phyloP scores from a whole-genome alignment of 2,329 filamentous ascomycete species.

The Ophiostoma ulmi region DNA sequence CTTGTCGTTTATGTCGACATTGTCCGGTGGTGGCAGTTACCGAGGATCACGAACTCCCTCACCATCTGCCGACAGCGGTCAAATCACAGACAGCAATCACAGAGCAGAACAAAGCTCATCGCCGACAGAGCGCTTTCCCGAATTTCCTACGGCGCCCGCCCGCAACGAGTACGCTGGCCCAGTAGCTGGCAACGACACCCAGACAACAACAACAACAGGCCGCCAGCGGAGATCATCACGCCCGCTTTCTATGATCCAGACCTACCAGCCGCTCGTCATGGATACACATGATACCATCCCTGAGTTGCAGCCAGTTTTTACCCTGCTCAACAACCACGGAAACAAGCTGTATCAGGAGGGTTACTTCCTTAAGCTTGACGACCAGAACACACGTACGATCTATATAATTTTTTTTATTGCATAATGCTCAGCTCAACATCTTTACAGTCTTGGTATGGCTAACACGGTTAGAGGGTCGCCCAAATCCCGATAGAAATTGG shows the following conservation, averaged over 20 bases:
- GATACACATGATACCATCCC: constrained; percentile 83
- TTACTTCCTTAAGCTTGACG: constrained; percentile 94
- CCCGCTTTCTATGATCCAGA: constrained; percentile 79
- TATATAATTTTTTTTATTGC: constrained; percentile 28
- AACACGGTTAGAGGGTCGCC: constrained; percentile 65
- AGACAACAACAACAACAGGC: constrained; percentile 34
- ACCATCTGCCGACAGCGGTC: background rate
- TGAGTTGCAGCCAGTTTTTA: constrained; percentile 91
- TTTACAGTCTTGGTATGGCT: constrained; percentile 23
- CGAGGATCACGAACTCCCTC: constrained; percentile 35
- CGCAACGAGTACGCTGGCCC: constrained; percentile 39
- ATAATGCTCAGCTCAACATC: too few species aligned
- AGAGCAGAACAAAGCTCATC: constrained; percentile 7
- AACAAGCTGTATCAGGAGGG: constrained; percentile 98
- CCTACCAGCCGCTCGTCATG: constrained; percentile 80
- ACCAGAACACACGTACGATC: constrained; percentile 80
- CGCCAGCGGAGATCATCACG: constrained; percentile 51
- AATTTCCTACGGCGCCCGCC: constrained; percentile 29
- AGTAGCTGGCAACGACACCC: constrained; percentile 35
- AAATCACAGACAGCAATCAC: too few species aligned
- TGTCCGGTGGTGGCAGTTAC: constrained; percentile 49
- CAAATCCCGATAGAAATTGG: constrained; percentile 83
- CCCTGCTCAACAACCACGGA: constrained; percentile 85
- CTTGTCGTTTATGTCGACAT: constrained; percentile 81
- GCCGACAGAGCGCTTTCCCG: constrained; percentile 25